Conservation (phyloP, 306 rosid species). For the Mimosa bimucronata region DNA sequence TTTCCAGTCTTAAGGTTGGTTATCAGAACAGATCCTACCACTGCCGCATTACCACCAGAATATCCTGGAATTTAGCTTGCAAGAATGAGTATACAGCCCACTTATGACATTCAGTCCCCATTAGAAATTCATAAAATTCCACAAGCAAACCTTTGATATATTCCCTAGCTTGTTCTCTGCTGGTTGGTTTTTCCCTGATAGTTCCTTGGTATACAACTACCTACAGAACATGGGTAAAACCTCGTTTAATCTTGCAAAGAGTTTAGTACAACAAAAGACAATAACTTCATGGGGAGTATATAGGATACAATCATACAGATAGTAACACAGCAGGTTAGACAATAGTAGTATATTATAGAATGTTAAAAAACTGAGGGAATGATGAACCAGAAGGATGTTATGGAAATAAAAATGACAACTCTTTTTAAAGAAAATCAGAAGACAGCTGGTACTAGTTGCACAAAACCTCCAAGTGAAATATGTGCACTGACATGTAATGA, state of each 20-base stretch:
- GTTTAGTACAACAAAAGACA: conserved; percentile 26
- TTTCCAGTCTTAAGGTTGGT: conserved; percentile 85
- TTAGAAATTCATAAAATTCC: conserved; percentile 30
- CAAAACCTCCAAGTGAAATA: not conserved
- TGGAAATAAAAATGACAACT: conserved; percentile 4
- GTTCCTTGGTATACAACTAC: conserved; percentile 86
- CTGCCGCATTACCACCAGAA: conserved; percentile 84
- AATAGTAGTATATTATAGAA: conserved; percentile 7
- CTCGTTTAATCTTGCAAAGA: conserved; percentile 28
- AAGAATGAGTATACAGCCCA: conserved; percentile 34
- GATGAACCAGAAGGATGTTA: not conserved
- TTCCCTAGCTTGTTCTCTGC: conserved; percentile 82
- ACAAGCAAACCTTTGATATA: conserved; percentile 74
- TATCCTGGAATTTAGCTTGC: conserved; percentile 65
- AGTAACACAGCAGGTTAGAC: conserved; percentile 14
- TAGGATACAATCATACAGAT: conserved; percentile 9
- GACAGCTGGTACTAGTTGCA: not conserved
- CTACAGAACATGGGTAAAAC: conserved; percentile 53
- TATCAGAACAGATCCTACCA: conserved; percentile 82
- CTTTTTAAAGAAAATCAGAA: not conserved
- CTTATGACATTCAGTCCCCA: not conserved
- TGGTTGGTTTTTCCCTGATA: conserved; percentile 82
- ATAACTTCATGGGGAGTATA: conserved; percentile 22
- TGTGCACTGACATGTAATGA: not conserved
- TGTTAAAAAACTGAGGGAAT: conserved; percentile 15